Percentiles rank a stretch among this genome's conserved stretches.
These are phyloP conservation scores for Coemansia sp. DNA, from an alignment of 192 early-diverging fungal species.

Conservation along the genomic window DNA sequence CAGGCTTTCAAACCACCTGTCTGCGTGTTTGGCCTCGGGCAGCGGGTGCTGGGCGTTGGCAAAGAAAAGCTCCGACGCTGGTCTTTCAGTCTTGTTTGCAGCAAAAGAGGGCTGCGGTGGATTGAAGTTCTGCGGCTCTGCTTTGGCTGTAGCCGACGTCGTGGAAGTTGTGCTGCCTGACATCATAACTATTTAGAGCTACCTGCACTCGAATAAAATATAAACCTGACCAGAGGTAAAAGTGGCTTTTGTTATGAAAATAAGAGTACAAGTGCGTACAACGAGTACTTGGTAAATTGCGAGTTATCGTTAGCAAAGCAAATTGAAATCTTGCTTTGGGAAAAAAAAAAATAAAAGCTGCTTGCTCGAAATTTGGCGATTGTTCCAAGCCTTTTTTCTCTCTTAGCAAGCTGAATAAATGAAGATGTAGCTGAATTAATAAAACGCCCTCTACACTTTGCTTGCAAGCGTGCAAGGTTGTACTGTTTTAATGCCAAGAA, in stretches of 20 bases:
- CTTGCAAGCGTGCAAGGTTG: too few relatives aligned
- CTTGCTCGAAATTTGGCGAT: too few relatives aligned
- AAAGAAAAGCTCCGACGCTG: slow-evolving; percentile 49
- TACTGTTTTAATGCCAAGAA: slow-evolving; percentile 2
- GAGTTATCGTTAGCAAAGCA: too few relatives aligned
- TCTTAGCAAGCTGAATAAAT: background rate
- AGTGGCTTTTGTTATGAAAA: slow-evolving; percentile 1
- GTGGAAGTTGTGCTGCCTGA: slow-evolving; percentile 20
- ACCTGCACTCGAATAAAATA: background rate
- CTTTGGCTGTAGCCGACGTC: slow-evolving; percentile 3
- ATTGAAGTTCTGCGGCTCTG: slow-evolving; percentile 17
- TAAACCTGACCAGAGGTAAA: slow-evolving; percentile 6
- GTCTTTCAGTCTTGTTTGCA: slow-evolving; percentile 21
- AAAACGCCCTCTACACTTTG: too few relatives aligned
- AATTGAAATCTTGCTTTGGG: too few relatives aligned
- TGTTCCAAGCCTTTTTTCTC: too few relatives aligned
- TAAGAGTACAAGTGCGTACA: background rate
- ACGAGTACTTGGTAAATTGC: too few relatives aligned
- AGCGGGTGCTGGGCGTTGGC: slow-evolving; percentile 47
- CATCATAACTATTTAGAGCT: slow-evolving; percentile 24
- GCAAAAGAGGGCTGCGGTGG: slow-evolving; percentile 37
- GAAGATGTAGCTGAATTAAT: too few relatives aligned
- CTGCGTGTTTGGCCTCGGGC: slow-evolving; percentile 55
- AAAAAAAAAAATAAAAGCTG: too few relatives aligned
- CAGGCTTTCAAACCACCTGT: slow-evolving; percentile 89